Evolutionary conservation across 2,329 filamentous ascomycete genomes (phyloP).

Genomic region (Aotearoamyces nothofagi): DNA sequence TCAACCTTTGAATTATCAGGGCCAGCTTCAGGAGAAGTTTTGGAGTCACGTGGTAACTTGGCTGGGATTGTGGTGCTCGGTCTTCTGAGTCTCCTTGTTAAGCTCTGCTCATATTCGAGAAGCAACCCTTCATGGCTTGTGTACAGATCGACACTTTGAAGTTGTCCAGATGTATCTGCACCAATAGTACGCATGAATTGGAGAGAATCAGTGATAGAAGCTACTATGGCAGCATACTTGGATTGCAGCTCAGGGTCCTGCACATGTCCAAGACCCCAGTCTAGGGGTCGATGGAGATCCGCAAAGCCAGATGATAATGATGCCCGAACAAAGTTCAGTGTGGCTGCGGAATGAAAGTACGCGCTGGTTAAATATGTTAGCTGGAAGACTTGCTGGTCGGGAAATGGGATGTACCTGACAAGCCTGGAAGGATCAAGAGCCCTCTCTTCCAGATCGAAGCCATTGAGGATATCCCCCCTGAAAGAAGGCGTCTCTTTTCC

Average conservation of each 20-base stretch:
- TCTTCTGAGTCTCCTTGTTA: conserved; percentile 63
- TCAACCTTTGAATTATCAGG: conserved; percentile 5
- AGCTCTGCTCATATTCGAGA: conserved; percentile 81
- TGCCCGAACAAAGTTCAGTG: conserved; percentile 81
- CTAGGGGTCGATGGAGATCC: conserved; percentile 81
- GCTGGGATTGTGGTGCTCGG: conserved; percentile 27
- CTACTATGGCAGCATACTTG: conserved; percentile 75
- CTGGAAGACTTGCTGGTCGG: not conserved
- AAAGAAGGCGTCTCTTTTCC: conserved; percentile 78
- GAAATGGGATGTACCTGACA: conserved; percentile 42
- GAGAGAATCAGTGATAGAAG: conserved; percentile 76
- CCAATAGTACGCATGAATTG: conserved; percentile 92
- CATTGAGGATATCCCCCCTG: conserved; percentile 90
- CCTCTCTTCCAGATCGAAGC: conserved; percentile 61
- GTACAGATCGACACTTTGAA: conserved; percentile 88
- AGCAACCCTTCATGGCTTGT: conserved; percentile 91
- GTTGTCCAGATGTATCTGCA: conserved; percentile 66
- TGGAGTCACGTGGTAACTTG: too few species aligned
- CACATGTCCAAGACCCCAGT: conserved; percentile 91
- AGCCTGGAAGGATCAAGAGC: conserved; percentile 71
- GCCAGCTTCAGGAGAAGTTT: conserved; percentile 1
- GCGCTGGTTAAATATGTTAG: conserved; percentile 35
- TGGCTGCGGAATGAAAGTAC: conserved; percentile 91
- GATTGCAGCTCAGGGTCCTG: conserved; percentile 67
- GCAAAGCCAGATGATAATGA: conserved; percentile 79